Conservation (phyloP, 805 yeast species). For the Priceomyces medius region DNA sequence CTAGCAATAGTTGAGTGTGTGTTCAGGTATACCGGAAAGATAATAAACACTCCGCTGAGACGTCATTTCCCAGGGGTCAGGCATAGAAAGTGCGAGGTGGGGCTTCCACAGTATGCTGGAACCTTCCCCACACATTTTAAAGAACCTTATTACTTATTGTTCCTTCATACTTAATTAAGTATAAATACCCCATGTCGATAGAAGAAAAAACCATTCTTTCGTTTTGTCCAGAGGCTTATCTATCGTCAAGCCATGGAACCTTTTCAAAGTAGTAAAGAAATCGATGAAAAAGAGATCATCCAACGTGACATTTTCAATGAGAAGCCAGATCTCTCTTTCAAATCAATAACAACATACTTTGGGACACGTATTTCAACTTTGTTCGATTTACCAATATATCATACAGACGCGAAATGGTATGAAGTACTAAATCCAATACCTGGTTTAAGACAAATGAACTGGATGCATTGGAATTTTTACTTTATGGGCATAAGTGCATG, state of each 20-base stretch:
- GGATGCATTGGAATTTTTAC: slow-evolving; percentile 58
- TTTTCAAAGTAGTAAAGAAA: background rate
- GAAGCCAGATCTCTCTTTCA: slow-evolving; percentile 15
- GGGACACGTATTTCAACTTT: slow-evolving; percentile 17
- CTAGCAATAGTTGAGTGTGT: no score
- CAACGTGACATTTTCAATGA: background rate
- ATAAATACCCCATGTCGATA: no score
- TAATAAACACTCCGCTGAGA: no score
- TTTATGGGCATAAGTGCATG: slow-evolving; percentile 54
- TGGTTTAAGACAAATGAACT: slow-evolving; percentile 31
- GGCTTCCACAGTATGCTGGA: no score
- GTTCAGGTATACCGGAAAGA: no score
- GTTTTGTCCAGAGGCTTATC: no score
- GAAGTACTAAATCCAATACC: slow-evolving; percentile 42
- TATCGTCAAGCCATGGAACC: background rate
- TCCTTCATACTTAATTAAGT: no score
- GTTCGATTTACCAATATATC: slow-evolving; percentile 15
- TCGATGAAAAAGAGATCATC: background rate
- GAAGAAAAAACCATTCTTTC: no score
- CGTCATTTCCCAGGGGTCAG: no score
- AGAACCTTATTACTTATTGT: no score
- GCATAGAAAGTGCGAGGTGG: no score
- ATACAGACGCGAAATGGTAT: slow-evolving; percentile 20
- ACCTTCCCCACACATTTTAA: no score
- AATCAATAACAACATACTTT: slow-evolving; percentile 11